Evolutionary conservation across 192 early-diverging fungal species (phyloP).

Genomic region (Mortierella hygrophila): DNA sequence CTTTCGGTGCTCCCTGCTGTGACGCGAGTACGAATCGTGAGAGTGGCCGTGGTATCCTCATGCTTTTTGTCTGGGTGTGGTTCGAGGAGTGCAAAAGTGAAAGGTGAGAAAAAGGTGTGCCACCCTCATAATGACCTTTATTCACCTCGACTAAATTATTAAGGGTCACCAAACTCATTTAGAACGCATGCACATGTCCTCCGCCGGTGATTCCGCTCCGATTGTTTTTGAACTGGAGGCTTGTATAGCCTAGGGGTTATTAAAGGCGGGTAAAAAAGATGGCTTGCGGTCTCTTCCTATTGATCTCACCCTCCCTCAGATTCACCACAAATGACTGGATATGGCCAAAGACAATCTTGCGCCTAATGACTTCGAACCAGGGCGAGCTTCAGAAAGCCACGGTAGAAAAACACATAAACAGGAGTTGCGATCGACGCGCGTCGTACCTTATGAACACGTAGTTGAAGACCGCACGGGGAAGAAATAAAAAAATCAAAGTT

Average conservation of each 20-base stretch:
- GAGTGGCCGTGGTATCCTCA: constrained; percentile 5
- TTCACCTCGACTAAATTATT: neutral
- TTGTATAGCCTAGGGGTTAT: neutral
- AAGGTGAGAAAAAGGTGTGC: no score
- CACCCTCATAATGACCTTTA: no score
- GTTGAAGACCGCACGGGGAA: no score
- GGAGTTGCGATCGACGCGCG: no score
- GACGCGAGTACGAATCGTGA: neutral
- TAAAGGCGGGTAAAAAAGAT: neutral
- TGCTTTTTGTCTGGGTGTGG: neutral
- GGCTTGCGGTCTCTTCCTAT: neutral
- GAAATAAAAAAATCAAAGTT: no score
- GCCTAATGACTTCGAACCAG: neutral
- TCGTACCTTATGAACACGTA: no score
- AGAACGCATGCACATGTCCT: neutral
- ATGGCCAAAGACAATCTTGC: neutral
- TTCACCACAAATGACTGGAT: neutral
- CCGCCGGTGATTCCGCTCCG: neutral
- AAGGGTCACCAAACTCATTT: neutral
- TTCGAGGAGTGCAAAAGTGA: neutral
- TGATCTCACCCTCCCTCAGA: neutral
- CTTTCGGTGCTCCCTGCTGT: neutral
- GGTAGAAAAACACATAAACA: no score
- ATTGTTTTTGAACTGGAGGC: neutral
- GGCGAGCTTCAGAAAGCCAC: no score